phyloP scores from a whole-genome alignment of 208 protist species.

The Angomonas desouzai region DNA sequence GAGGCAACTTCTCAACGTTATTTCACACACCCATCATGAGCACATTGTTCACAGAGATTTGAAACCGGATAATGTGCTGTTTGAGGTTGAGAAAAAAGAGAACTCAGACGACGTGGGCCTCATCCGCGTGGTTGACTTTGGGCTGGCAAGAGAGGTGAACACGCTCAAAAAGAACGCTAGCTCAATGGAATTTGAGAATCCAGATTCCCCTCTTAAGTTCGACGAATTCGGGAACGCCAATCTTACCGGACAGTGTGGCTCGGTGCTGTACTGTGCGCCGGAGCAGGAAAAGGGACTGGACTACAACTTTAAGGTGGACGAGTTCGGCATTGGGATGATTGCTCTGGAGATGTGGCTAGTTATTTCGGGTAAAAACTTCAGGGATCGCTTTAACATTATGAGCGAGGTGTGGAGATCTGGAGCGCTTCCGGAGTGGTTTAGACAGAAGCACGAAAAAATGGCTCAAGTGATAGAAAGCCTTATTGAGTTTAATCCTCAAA shows the following conservation, averaged over 20 bases:
- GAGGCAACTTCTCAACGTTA: slow-evolving; percentile 72
- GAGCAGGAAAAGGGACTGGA: slow-evolving; percentile 66
- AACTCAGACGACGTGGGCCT: slow-evolving; percentile 47
- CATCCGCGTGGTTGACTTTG: slow-evolving; percentile 83
- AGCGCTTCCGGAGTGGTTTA: slow-evolving; percentile 69
- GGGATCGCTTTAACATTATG: slow-evolving; percentile 79
- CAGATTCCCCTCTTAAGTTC: slow-evolving; percentile 7
- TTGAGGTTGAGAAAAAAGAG: slow-evolving; percentile 50
- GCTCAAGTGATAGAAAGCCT: slow-evolving; percentile 53
- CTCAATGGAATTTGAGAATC: slow-evolving; percentile 33
- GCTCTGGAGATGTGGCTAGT: slow-evolving; percentile 86
- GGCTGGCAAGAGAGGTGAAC: slow-evolving; percentile 58
- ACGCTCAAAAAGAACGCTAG: slow-evolving; percentile 46
- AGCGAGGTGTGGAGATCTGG: slow-evolving; percentile 58
- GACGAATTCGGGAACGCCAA: slow-evolving; percentile 4
- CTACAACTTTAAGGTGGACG: slow-evolving; percentile 87
- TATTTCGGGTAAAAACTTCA: slow-evolving; percentile 70
- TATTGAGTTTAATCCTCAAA: slow-evolving; percentile 40
- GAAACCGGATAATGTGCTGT: slow-evolving; percentile 82
- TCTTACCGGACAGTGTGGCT: slow-evolving; percentile 60
- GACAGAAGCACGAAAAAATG: slow-evolving; percentile 45
- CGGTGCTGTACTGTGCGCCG: slow-evolving; percentile 81
- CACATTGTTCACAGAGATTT: slow-evolving; percentile 78
- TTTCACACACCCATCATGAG: slow-evolving; percentile 67
- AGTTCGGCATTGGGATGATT: slow-evolving; percentile 87